Evolutionary conservation across 2,329 filamentous ascomycete species (phyloP).

Genomic region (Purpureocillium lavendulum): DNA sequence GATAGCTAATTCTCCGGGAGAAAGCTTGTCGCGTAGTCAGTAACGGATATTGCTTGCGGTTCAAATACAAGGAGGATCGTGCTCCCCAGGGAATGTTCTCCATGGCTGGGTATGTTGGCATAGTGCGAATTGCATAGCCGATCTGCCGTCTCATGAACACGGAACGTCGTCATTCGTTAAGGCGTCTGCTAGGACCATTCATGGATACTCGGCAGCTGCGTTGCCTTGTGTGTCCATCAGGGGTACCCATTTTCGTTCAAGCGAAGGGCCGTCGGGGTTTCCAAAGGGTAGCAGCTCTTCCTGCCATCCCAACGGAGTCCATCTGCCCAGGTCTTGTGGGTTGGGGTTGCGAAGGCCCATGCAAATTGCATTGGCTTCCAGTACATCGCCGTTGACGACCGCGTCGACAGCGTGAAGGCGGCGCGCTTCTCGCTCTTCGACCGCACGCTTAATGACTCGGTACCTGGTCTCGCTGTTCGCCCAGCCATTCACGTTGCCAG

Average conservation of each 20-base stretch:
- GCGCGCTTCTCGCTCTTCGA: slow-evolving; percentile 49
- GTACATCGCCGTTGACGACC: slow-evolving; percentile 25
- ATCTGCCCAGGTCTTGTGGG: slow-evolving; percentile 30
- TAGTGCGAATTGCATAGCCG: slow-evolving; percentile 3
- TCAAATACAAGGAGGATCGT: too few relatives aligned
- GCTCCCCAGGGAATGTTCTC: too few relatives aligned
- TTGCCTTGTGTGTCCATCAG: slow-evolving; percentile 16
- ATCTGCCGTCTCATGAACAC: slow-evolving; percentile 10
- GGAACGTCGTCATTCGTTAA: slow-evolving; percentile 11
- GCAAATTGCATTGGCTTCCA: slow-evolving; percentile 24
- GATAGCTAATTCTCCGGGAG: too few relatives aligned
- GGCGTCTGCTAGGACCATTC: slow-evolving; percentile 4
- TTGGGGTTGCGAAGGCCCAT: slow-evolving; percentile 27
- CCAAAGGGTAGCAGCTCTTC: slow-evolving; percentile 31
- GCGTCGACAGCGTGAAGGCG: slow-evolving; percentile 38
- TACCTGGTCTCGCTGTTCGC: slow-evolving; percentile 37
- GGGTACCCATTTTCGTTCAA: slow-evolving; percentile 37
- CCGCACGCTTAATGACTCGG: slow-evolving; percentile 38
- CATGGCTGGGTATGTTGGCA: too few relatives aligned
- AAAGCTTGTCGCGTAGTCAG: too few relatives aligned
- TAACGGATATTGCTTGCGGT: too few relatives aligned
- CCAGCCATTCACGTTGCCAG: slow-evolving; percentile 44
- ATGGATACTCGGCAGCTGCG: slow-evolving; percentile 22
- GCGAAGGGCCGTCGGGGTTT: slow-evolving; percentile 30
- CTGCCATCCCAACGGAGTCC: slow-evolving; percentile 42